Conservation (phyloP, 2,329 filamentous ascomycete species). For the Parafenestella ontariensis region DNA sequence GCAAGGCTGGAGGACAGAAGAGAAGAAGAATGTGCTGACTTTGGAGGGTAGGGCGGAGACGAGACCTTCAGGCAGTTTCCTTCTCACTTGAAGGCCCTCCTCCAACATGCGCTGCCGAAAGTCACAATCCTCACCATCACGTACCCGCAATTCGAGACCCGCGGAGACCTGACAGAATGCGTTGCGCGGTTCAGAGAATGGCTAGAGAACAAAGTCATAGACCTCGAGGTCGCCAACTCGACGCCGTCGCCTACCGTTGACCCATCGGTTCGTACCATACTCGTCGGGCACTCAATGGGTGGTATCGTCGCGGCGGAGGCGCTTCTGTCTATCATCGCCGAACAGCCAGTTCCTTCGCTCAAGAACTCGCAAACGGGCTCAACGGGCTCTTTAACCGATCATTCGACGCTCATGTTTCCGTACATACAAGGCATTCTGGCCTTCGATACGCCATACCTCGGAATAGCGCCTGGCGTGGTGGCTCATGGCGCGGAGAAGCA, state of each 20-base stretch:
- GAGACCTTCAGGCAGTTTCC: constrained; percentile 80
- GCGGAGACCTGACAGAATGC: constrained; percentile 74
- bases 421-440: constrained; percentile 89
- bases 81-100: constrained; percentile 70
- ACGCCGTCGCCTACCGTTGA: constrained; percentile 86
- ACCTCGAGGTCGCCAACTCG: constrained; percentile 82
- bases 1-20: background rate
- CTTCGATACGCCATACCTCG: constrained; percentile 92
- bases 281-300: constrained; percentile 85
- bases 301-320: constrained; percentile 95
- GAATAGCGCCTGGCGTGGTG: constrained; percentile 81
- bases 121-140: constrained; percentile 71
- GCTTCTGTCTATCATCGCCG: constrained; percentile 75
- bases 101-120: constrained; percentile 72
- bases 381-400: constrained; percentile 42
- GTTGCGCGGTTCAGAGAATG: constrained; percentile 79
- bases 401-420: constrained; percentile 84
- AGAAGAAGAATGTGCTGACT: constrained; percentile 16
- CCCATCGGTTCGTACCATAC: constrained; percentile 79
- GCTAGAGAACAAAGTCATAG: constrained; percentile 91
- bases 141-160: constrained; percentile 85
- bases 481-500: constrained; percentile 87
- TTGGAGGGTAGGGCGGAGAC: constrained; percentile 68
- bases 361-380: constrained; percentile 45
- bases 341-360: constrained; percentile 44